Conservation (phyloP, 2,329 filamentous ascomycete genomes). For the Diplodia intermedia region DNA sequence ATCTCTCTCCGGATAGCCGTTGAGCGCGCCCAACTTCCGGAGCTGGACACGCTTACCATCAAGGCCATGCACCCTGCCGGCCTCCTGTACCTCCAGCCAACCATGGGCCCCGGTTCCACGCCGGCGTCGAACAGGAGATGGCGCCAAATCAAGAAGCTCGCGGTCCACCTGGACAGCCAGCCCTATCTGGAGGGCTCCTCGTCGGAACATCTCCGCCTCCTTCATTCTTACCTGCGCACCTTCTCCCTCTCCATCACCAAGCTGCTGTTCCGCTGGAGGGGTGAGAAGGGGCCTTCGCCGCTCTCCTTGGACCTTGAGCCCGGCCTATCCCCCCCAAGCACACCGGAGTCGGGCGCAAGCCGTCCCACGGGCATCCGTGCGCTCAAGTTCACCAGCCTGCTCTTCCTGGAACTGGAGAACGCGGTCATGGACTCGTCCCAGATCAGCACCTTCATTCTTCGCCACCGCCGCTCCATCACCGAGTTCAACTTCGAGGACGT, state of each 20-base stretch:
- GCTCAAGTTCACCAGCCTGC: slow-evolving; percentile 69
- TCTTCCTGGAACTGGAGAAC: slow-evolving; percentile 75
- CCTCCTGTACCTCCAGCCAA: slow-evolving; percentile 78
- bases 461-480: slow-evolving; percentile 71
- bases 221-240: slow-evolving; percentile 78
- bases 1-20: slow-evolving; percentile 85
- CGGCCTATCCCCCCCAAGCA: slow-evolving; percentile 65
- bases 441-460: slow-evolving; percentile 70
- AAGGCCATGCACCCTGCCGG: slow-evolving; percentile 76
- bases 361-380: slow-evolving; percentile 40
- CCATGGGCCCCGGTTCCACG: slow-evolving; percentile 74
- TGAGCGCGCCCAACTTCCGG: slow-evolving; percentile 72
- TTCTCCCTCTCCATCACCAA: slow-evolving; percentile 72
- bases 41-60: slow-evolving; percentile 73
- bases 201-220: slow-evolving; percentile 68
- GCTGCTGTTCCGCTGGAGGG: slow-evolving; percentile 79
- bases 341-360: slow-evolving; percentile 44
- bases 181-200: slow-evolving; percentile 61
- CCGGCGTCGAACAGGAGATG: slow-evolving; percentile 76
- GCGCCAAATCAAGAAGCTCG: slow-evolving; percentile 77
- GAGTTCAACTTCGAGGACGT: slow-evolving; percentile 85
- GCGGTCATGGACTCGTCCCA: slow-evolving; percentile 73
- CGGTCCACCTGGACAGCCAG: slow-evolving; percentile 75
- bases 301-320: slow-evolving; percentile 73
- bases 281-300: slow-evolving; percentile 74